These are phyloP conservation scores for Xylaria hypoxylon DNA, from an alignment of 2,329 filamentous ascomycete genomes.

Conservation along the genomic window DNA sequence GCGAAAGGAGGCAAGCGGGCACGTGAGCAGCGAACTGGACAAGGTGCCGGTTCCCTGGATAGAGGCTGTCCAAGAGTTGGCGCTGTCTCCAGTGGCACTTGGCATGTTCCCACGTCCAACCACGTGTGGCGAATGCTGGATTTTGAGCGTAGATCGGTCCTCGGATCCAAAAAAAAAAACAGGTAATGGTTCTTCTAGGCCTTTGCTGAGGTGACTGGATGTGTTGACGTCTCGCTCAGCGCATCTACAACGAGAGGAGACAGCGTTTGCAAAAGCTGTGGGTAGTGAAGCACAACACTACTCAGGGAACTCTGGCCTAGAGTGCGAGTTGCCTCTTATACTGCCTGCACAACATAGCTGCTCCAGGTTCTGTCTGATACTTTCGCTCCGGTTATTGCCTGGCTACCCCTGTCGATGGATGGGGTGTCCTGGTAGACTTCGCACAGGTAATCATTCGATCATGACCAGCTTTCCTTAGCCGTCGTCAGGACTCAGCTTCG, in stretches of 20 bases:
- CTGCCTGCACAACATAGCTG: neutral
- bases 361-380: too few species aligned
- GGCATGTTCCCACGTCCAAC: neutral
- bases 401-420: neutral
- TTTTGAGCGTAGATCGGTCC: neutral
- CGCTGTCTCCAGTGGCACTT: neutral
- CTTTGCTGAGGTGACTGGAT: neutral
- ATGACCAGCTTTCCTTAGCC: neutral
- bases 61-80: conserved; percentile 8
- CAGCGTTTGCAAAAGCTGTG: neutral
- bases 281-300: neutral
- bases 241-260: neutral
- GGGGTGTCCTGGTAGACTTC: neutral
- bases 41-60: neutral
- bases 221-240: neutral
- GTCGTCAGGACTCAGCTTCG: neutral
- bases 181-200: neutral
- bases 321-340: neutral
- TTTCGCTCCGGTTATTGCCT: too few species aligned
- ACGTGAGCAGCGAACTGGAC: conserved; percentile 4
- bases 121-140: neutral
- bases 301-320: too few species aligned
- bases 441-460: neutral
- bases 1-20: conserved; percentile 7
- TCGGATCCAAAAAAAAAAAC: neutral